Conservation (phyloP, 2,329 filamentous ascomycete species). For the Purpureocillium lavendulum region DNA sequence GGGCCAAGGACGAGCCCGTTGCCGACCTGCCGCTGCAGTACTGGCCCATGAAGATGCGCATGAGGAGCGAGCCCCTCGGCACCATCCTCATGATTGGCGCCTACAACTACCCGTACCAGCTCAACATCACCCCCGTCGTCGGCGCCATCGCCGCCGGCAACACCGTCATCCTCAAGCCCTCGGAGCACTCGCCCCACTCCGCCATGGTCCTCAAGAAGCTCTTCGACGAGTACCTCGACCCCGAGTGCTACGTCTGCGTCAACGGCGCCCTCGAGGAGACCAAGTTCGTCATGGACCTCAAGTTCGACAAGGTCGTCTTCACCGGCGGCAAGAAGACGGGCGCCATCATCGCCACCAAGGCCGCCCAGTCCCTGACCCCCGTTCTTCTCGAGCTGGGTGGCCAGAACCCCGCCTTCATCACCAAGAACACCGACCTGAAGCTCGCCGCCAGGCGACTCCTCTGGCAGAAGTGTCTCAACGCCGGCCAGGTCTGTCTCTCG, state of each 20-base stretch:
- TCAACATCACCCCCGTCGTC: slow-evolving; percentile 69
- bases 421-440: slow-evolving; percentile 69
- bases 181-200: slow-evolving; percentile 68
- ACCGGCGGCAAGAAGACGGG: slow-evolving; percentile 75
- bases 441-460: slow-evolving; percentile 77
- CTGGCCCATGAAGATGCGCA: slow-evolving; percentile 61
- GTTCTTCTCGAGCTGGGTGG: slow-evolving; percentile 87
- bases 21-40: slow-evolving; percentile 61
- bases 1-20: slow-evolving; percentile 73
- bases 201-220: slow-evolving; percentile 76
- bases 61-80: slow-evolving; percentile 83
- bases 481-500: slow-evolving; percentile 84
- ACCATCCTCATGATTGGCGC: slow-evolving; percentile 78
- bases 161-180: slow-evolving; percentile 84
- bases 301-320: slow-evolving; percentile 98
- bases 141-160: slow-evolving; percentile 91
- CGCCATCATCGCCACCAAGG: slow-evolving; percentile 82
- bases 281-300: slow-evolving; percentile 72
- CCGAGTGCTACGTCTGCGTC: slow-evolving; percentile 64
- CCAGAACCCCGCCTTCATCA: slow-evolving; percentile 84
- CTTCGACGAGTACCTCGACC: slow-evolving; percentile 67
- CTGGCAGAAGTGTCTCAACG: slow-evolving; percentile 82
- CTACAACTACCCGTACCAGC: slow-evolving; percentile 88
- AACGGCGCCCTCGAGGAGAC: slow-evolving; percentile 79
- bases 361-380: slow-evolving; percentile 80